Base-by-base conservation (phyloP, 805 yeast genomes). In the Candida pini region DNA sequence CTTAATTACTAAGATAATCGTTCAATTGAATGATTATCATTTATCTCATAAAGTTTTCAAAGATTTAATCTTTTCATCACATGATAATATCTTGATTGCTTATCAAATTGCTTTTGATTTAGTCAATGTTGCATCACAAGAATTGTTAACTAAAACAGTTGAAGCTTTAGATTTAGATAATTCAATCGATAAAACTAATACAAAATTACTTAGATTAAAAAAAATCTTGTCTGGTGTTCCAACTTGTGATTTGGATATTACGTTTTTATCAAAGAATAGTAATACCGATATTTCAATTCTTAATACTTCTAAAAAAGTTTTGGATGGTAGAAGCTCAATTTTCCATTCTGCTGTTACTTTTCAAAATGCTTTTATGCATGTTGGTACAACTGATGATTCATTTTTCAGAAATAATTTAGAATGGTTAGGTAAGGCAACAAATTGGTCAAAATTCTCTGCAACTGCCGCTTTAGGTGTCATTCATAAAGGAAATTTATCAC, bases 381-480 rank as follows among this genome's bases (percentile, higher is more conserved):
- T 92, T 25, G 98, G 97, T 38, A 92, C 98, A 10, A 86, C 97
- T 7, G 94, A 85, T 53, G 97, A 92, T 58, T 77, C 88, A 0
- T 92, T 92, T 53, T 83, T 90, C 63, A 74, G 96, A 57, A 74
- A 81, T 28, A 92, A 92, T 55, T 68, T 88, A 52, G 96, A 90
- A 51, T 92, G 97, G 97, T 69, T 92, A 47, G 94, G 95, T 28
- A 86, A 88, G 62, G 97, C 98, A n/a, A 81, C 90, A 30, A 88
- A 90, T 61, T 92, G 98, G 98, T 88, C 97, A 5, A 92, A 90
- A 56, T 92, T 92, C 59, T 79, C 96, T 0, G 97, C 97, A 2
- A 90, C 97, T 10, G 97, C 97, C 7, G 97, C 97, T 10, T 67
- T 92, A 41, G 98, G 98, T 56, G 97, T 90, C 20, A 89, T 92